Evolutionary conservation across 768 basidiomycete genomes (phyloP), one percentile per base, ranked within the genome.

Genomic region (Lactifluus echinatus): DNA sequence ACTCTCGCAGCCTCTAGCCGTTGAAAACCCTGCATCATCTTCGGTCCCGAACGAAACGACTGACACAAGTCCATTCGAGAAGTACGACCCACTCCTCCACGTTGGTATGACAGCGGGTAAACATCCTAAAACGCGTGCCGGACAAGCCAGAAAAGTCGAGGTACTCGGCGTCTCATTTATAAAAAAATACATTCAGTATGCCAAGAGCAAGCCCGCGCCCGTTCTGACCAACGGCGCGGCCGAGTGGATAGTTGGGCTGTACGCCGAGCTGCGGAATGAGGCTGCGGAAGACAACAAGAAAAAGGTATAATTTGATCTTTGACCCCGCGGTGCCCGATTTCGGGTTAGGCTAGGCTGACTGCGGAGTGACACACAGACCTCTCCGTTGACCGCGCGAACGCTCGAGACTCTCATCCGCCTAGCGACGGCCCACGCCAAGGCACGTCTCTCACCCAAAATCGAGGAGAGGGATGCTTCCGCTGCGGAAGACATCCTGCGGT

Each of bases 181-280:
- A 69, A 99, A 99, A 74, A 98, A 97, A 72, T 98, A 94, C 66
- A 88, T 99, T 56, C 95, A 98, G 71, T 97, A 97, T 66, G 89
- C 95, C 42, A 98, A 97, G 74, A 88, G 83, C 71, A 84, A 87
- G 65, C 79, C 84, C 17, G 80, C 87, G 56, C 96, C 96, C 1
- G 83, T 79, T 23, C 73, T 98, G 62, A 95, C 91, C 7, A 87
- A 93, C 68, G 93, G 89, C 39, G 96, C 96, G 5, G 92, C 94
- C 55, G 93, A 96, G 69, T 81, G 86, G 69, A 97, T 99, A 61
- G 89, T 95, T 39, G 82, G 88, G 47, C 89, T 94, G 36, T 99
- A 98, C 71, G 85, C 93, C 47, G 86, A 78, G 49, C 77, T 99
- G 64, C 78, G 96, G 53, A 98, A 98, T 70, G 92, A 96, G 66